Base-by-base conservation (phyloP, 768 basidiomycete genomes). In the Xanthoconium stramineum region DNA sequence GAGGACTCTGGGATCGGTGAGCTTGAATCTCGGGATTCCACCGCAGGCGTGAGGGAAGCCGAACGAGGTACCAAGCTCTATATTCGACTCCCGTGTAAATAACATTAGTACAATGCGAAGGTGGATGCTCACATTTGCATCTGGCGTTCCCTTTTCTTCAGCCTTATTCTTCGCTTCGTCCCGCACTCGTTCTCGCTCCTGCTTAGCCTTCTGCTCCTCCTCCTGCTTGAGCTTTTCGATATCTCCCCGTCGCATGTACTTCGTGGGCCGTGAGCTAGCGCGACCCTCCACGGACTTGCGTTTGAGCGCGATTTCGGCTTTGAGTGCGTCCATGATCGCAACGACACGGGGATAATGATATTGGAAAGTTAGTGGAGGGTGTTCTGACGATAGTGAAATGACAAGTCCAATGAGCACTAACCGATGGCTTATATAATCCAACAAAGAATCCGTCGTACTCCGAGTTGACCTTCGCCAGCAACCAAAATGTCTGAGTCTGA, bases 221-320 rank as follows among this genome's bases (percentile, higher is more conserved):
- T 81, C 78, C 42, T 72, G 80, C 59, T 77, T 80, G 39, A 91
- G 67, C 20, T 81, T 82, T 61, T 98, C 94, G 14, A 97, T 72
- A n/a, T 98, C 96, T 17, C 90, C 91, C 60, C 89, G 81, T 39
- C 90, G 85, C 83, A 97, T 83, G 72, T 98, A 98, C 75, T 98
- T 97, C 20, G 77, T 81, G 0, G 88, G 82, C 7, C 86, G 76
- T n/a, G 68, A 64, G 40, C 67, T 57, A 7, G 61, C 20, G n/a
- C 78, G 80, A 13, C 80, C 75, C 45, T 80, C 74, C 3, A 90
- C 71, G 6, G 83, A 78, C 69, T 95, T 95, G 61, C 94, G 88
- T 73, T 99, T 98, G 53, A 82, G 73, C 15, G 85, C 86, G 58
- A 99, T 88, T 71, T 95, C 92, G 51, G 90, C 86, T 61, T 91